These are phyloP conservation scores for Peniophora sp. DNA, from an alignment of 1,284 basidiomycete genomes.

Conservation along the genomic window DNA sequence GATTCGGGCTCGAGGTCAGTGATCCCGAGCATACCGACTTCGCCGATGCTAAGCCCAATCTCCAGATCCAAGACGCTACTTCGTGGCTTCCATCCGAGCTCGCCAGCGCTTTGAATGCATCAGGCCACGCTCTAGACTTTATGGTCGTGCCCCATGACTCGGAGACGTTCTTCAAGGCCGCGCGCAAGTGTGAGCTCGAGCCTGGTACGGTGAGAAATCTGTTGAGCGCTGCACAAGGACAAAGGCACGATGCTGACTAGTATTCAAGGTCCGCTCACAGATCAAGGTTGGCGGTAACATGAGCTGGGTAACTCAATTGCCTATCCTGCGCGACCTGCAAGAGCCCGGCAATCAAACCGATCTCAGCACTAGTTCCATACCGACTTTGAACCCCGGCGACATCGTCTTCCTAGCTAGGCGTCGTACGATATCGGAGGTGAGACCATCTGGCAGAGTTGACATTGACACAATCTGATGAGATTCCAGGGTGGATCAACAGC, in stretches of 20 bases:
- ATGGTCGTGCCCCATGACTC: constrained; percentile 7
- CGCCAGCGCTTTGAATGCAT: not conserved
- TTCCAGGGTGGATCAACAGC: constrained; percentile 76
- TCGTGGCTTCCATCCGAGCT: constrained; percentile 18
- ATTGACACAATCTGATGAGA: constrained; percentile 4
- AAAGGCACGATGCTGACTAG: not conserved
- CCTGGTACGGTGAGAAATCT: not conserved
- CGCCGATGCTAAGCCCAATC: constrained; percentile 7
- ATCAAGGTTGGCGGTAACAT: not conserved
- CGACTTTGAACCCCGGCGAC: constrained; percentile 5
- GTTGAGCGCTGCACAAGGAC: not conserved
- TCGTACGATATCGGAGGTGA: constrained; percentile 35
- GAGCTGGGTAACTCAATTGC: not conserved
- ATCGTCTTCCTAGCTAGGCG: constrained; percentile 42
- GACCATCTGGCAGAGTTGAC: constrained; percentile 10
- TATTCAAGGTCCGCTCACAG: not conserved
- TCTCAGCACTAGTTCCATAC: not conserved
- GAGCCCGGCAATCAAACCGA: not conserved
- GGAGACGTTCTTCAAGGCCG: constrained; percentile 9
- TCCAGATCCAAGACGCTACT: constrained; percentile 18
- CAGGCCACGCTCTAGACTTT: not conserved
- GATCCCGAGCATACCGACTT: not conserved
- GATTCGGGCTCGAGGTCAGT: constrained; percentile 77
- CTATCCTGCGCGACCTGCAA: not conserved
- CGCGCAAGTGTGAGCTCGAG: constrained; percentile 4